These are phyloP conservation scores for Yamadazyma olivae DNA, from an alignment of 805 yeast genomes.

Conservation along the genomic window DNA sequence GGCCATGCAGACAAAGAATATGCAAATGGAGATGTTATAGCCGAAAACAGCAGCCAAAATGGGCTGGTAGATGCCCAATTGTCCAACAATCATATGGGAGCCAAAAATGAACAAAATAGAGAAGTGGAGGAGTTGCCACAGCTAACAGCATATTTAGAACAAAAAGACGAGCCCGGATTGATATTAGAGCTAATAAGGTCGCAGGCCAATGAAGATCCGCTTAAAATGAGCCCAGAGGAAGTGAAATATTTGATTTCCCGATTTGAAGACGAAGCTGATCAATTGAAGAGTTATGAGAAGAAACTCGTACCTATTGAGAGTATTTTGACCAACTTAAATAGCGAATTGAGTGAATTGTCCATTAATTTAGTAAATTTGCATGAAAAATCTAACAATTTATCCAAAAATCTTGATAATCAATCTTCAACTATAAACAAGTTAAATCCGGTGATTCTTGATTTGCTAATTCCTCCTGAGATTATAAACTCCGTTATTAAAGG, in stretches of 20 bases:
- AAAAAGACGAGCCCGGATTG: background rate
- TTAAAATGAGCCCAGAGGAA: conserved; percentile 6
- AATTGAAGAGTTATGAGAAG: conserved; percentile 26
- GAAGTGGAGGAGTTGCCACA: background rate
- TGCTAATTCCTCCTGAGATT: conserved; percentile 71
- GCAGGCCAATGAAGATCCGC: conserved; percentile 8
- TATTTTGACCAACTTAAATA: conserved; percentile 55
- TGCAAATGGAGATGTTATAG: no score
- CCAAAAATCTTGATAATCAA: conserved; percentile 25
- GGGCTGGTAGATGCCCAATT: no score
- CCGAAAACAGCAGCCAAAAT: no score
- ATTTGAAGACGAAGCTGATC: conserved; percentile 21
- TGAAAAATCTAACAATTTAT: conserved; percentile 29
- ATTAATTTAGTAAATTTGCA: conserved; percentile 30
- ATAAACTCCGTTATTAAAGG: conserved; percentile 57
- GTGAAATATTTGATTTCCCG: conserved; percentile 8
- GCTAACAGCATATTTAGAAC: background rate
- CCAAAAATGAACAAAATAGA: background rate
- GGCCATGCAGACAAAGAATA: background rate
- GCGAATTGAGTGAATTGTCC: conserved; percentile 38
- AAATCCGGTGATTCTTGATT: conserved; percentile 73
- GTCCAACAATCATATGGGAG: no score
- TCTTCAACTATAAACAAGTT: conserved; percentile 39
- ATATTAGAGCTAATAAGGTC: conserved; percentile 14
- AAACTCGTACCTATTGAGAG: conserved; percentile 49